phyloP scores from a whole-genome alignment of 306 rosid species.

The Comarum palustre region DNA sequence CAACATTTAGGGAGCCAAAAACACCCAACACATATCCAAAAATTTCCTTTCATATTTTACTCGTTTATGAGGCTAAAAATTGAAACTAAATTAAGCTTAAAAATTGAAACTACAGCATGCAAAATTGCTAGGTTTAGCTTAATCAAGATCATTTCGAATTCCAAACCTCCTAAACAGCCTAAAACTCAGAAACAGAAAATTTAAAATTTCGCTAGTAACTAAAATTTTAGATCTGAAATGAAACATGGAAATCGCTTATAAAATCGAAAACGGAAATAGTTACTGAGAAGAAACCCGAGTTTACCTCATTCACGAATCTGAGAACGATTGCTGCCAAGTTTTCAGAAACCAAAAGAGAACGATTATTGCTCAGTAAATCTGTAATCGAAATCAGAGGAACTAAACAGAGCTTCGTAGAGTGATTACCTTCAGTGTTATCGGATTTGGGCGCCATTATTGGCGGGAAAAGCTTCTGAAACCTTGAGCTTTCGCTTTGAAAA shows the following conservation, averaged over 20 bases:
- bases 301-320: slow-evolving; percentile 81
- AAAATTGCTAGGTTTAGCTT: neutral
- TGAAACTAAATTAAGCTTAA: neutral
- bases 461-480: slow-evolving; percentile 48
- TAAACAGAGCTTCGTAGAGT: neutral
- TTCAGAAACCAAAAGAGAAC: slow-evolving; percentile 3
- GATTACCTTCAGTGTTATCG: slow-evolving; percentile 66
- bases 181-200: neutral
- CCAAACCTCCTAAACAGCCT: slow-evolving; percentile 3
- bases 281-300: neutral
- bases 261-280: neutral
- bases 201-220: neutral
- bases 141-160: neutral
- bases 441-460: slow-evolving; percentile 82
- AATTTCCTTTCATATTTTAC: neutral
- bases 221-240: neutral
- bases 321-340: slow-evolving; percentile 77
- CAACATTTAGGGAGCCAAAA: neutral
- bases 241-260: neutral
- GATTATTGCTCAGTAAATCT: slow-evolving; percentile 6
- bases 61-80: neutral
- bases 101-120: too few species aligned
- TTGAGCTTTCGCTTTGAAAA: slow-evolving; percentile 18
- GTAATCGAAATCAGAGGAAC: neutral
- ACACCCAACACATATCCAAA: neutral